phyloP scores from a whole-genome alignment of 257 asterid species.

The Leptodermis oblonga region DNA sequence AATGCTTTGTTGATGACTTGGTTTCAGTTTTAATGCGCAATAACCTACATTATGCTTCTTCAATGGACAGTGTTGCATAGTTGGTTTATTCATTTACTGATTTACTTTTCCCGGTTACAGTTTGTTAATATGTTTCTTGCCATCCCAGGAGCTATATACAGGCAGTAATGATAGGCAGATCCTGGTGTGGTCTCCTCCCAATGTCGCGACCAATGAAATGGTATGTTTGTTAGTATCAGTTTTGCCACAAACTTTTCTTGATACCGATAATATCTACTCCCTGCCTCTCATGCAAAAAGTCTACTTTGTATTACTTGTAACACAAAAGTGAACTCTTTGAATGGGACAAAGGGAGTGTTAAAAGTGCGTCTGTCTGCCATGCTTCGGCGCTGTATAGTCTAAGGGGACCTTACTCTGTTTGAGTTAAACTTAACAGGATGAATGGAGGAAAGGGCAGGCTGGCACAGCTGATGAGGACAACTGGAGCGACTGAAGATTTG shows the following conservation, averaged over 20 bases:
- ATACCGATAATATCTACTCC: background rate
- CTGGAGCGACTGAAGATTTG: constrained; percentile 80
- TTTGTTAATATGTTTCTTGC: constrained; percentile 7
- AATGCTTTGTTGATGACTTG: background rate
- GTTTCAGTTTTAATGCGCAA: background rate
- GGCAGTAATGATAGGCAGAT: constrained; percentile 83
- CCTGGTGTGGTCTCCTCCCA: constrained; percentile 89
- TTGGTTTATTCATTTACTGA: background rate
- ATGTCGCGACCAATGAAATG: constrained; percentile 40
- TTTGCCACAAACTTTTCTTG: background rate
- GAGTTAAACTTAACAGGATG: constrained; percentile 44
- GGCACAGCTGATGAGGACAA: constrained; percentile 56
- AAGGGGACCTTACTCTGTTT: background rate
- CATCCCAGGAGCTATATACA: constrained; percentile 66
- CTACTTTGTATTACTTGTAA: too few species aligned
- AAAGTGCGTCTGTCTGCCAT: background rate
- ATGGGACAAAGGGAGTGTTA: too few species aligned
- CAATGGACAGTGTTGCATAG: background rate
- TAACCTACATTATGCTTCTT: background rate
- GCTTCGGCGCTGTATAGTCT: background rate
- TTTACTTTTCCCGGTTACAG: background rate
- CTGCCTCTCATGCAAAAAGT: too few species aligned
- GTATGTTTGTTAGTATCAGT: constrained; percentile 27
- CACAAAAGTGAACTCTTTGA: too few species aligned
- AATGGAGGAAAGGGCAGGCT: constrained; percentile 39